Conservation (phyloP, 495 filamentous ascomycete genomes). For the Hapsidospora chrysogenum region DNA sequence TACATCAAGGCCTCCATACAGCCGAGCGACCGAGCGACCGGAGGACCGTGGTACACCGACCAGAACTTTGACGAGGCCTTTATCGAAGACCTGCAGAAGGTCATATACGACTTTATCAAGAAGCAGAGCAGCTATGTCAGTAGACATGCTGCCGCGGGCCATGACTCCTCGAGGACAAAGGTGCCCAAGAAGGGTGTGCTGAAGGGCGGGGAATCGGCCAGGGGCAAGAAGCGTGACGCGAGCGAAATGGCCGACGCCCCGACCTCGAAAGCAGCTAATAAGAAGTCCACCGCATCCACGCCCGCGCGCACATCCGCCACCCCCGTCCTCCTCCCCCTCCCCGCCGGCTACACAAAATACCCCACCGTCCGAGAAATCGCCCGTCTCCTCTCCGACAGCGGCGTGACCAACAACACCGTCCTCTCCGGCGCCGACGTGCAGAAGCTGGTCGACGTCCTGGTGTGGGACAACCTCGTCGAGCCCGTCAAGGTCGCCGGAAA, state of each 20-base stretch:
- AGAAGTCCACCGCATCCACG: conserved; percentile 13
- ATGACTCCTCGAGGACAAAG: conserved; percentile 5
- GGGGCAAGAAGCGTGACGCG: conserved; percentile 24
- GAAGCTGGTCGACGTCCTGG: conserved; percentile 68
- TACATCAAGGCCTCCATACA: conserved; percentile 66
- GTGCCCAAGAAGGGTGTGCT: conserved; percentile 27
- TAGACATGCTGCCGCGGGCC: conserved; percentile 12
- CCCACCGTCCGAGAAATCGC: conserved; percentile 62
- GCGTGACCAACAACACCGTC: conserved; percentile 44
- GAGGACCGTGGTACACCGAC: conserved; percentile 86
- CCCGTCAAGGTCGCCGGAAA: conserved; percentile 23
- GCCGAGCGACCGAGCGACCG: conserved; percentile 76
- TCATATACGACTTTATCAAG: conserved; percentile 56
- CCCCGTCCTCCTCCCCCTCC: conserved; percentile 40
- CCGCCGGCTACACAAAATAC: conserved; percentile 53
- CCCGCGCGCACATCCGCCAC: conserved; percentile 11
- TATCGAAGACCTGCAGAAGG: conserved; percentile 50
- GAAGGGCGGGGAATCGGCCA: conserved; percentile 15
- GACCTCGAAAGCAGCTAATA: conserved; percentile 22
- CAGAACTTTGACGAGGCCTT: conserved; percentile 75
- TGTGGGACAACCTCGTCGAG: conserved; percentile 66
- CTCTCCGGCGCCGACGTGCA: conserved; percentile 56
- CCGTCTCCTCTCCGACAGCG: conserved; percentile 44
- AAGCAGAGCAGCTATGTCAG: conserved; percentile 46
- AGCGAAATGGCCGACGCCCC: conserved; percentile 17